These are phyloP conservation scores for Hypoxylon sp. DNA, from an alignment of 2,329 filamentous ascomycete genomes.

Conservation along the genomic window DNA sequence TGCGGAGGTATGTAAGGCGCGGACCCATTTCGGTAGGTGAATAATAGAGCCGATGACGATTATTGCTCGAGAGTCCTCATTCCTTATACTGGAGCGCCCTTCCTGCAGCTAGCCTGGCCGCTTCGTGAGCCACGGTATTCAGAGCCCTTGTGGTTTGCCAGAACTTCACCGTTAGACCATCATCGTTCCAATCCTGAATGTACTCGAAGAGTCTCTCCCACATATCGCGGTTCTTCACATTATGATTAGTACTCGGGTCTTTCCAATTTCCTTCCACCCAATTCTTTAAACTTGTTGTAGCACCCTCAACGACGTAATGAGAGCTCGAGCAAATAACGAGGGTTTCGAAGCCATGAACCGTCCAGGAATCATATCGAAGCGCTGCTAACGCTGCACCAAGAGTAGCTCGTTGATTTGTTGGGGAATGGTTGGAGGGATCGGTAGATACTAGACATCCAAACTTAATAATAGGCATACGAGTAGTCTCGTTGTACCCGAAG, in stretches of 20 bases:
- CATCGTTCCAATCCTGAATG: conserved; percentile 50
- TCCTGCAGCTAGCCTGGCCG: background rate
- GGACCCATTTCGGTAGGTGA: background rate
- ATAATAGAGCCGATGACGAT: background rate
- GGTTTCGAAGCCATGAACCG: conserved; percentile 56
- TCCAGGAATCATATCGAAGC: conserved; percentile 61
- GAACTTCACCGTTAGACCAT: conserved; percentile 57
- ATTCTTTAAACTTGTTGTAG: background rate
- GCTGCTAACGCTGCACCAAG: conserved; percentile 66
- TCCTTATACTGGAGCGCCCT: background rate
- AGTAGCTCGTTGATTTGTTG: conserved; percentile 62
- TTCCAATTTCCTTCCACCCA: background rate
- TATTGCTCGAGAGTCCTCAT: background rate
- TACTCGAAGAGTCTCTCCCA: conserved; percentile 64
- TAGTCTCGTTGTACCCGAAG: background rate
- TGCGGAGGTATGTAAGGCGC: conserved; percentile 14
- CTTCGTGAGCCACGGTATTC: conserved; percentile 59
- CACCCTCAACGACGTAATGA: conserved; percentile 57
- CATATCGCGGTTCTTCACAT: conserved; percentile 61
- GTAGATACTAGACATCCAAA: background rate
- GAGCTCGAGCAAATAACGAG: conserved; percentile 69
- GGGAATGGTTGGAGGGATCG: too few relatives aligned
- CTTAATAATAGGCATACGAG: background rate
- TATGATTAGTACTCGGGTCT: background rate
- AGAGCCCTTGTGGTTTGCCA: conserved; percentile 62